Percentiles rank a stretch among this genome's conserved stretches.
Evolutionary conservation across 495 filamentous ascomycete species (phyloP).

Genomic region (Pseudevernia furfuracea): DNA sequence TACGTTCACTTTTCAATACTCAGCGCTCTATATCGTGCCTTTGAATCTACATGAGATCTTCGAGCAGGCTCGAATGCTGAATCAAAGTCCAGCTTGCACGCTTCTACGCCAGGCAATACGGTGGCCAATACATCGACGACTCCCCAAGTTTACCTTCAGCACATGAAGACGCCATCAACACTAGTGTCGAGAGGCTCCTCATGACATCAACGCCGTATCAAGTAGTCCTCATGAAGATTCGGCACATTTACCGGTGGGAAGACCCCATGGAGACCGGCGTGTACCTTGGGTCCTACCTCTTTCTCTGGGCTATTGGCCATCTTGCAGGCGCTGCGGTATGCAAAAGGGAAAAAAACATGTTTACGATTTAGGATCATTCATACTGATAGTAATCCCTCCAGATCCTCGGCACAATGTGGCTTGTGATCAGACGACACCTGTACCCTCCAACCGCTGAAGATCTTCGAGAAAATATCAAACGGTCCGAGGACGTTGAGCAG

Average conservation of each 20-base stretch:
- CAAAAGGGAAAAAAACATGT: too few species aligned
- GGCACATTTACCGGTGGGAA: conserved; percentile 36
- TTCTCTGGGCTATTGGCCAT: conserved; percentile 27
- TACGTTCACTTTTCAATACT: background rate
- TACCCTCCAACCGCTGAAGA: conserved; percentile 24
- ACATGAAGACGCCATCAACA: conserved; percentile 28
- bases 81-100: conserved; percentile 27
- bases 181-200: conserved; percentile 33
- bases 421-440: background rate
- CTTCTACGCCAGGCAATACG: conserved; percentile 29
- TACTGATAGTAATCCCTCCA: background rate
- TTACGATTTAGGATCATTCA: too few species aligned
- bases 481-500: conserved; percentile 23
- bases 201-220: conserved; percentile 35
- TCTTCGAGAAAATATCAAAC: conserved; percentile 29
- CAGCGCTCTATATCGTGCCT: background rate
- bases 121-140: conserved; percentile 34
- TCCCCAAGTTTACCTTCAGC: conserved; percentile 28
- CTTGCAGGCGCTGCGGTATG: conserved; percentile 17
- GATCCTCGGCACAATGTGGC: background rate
- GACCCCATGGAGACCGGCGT: conserved; percentile 28
- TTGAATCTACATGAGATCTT: background rate
- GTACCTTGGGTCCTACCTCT: conserved; percentile 26
- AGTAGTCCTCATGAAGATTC: conserved; percentile 28
- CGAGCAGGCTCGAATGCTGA: conserved; percentile 8